Conservation (phyloP, 345 rosid genomes). For the Gossypium australe region DNA sequence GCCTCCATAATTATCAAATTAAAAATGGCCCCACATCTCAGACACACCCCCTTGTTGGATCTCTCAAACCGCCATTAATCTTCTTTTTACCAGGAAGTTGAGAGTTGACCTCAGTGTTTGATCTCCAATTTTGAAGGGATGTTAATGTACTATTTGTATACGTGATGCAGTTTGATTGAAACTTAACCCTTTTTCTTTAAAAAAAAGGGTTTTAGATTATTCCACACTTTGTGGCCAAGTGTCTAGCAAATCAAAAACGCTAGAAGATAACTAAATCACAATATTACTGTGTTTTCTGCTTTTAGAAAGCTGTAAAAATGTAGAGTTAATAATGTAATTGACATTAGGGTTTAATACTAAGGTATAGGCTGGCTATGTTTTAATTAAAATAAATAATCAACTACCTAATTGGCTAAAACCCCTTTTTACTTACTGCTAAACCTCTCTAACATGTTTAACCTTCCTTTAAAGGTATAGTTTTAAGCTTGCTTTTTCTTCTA, state of each 20-base stretch:
- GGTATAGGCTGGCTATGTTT: not conserved
- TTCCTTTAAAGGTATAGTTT: not conserved
- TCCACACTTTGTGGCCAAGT: not conserved
- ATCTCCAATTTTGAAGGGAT: constrained; percentile 9
- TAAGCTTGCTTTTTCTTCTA: not conserved
- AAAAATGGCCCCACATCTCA: constrained; percentile 24
- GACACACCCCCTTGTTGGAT: constrained; percentile 12
- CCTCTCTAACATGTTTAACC: not conserved
- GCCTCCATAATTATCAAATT: constrained; percentile 7
- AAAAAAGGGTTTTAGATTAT: too few relatives aligned
- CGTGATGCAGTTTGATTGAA: not conserved
- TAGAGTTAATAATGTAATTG: not conserved
- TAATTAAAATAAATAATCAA: not conserved
- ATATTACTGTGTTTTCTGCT: not conserved
- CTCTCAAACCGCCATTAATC: constrained; percentile 16
- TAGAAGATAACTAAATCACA: not conserved
- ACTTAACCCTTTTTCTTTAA: not conserved
- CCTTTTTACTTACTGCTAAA: not conserved
- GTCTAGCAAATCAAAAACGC: not conserved
- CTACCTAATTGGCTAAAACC: not conserved
- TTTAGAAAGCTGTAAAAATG: not conserved
- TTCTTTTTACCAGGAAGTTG: not conserved
- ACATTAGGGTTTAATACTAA: not conserved
- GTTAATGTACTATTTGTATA: too few relatives aligned
- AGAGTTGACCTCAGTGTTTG: not conserved